Percentiles rank a stretch among this genome's conserved stretches.
These are phyloP conservation scores for Kazachstania sp. DNA, from an alignment of 1,139 yeast species.

Conservation along the genomic window DNA sequence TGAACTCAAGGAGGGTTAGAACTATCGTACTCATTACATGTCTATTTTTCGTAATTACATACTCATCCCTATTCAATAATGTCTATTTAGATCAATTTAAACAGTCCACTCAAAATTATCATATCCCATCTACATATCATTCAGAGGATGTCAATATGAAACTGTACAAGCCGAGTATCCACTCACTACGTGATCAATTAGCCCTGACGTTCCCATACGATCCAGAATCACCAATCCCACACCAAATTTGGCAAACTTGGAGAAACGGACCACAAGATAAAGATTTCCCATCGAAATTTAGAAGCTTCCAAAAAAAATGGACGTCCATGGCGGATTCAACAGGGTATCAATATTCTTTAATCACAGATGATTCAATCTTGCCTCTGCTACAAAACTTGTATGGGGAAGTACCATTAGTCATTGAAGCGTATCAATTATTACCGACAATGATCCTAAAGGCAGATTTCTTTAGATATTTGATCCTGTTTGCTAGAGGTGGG, in stretches of 20 bases:
- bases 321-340: conserved; percentile 29
- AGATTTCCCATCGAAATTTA: conserved; percentile 45
- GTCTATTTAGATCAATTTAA: conserved; percentile 1
- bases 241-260: conserved; percentile 95
- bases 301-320: conserved; percentile 48
- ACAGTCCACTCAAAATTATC: not conserved
- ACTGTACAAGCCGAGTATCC: conserved; percentile 2
- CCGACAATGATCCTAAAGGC: conserved; percentile 79
- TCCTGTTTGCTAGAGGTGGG: conserved; percentile 85
- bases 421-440: conserved; percentile 64
- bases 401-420: conserved; percentile 64
- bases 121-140: conserved; percentile 22
- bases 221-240: conserved; percentile 50
- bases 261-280: conserved; percentile 52
- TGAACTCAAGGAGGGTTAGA: not conserved
- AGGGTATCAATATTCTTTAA: conserved; percentile 59
- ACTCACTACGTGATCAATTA: conserved; percentile 42
- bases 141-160: not conserved
- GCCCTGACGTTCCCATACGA: conserved; percentile 68
- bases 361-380: conserved; percentile 63
- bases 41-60: not conserved
- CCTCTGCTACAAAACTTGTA: conserved; percentile 57
- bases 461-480: conserved; percentile 82
- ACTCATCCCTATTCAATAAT: not conserved
- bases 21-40: not conserved